Percentiles rank a stretch among this genome's conserved stretches.
These are phyloP conservation scores for Xerocomus potaroensis DNA, from an alignment of 768 basidiomycete species.

Conservation along the genomic window DNA sequence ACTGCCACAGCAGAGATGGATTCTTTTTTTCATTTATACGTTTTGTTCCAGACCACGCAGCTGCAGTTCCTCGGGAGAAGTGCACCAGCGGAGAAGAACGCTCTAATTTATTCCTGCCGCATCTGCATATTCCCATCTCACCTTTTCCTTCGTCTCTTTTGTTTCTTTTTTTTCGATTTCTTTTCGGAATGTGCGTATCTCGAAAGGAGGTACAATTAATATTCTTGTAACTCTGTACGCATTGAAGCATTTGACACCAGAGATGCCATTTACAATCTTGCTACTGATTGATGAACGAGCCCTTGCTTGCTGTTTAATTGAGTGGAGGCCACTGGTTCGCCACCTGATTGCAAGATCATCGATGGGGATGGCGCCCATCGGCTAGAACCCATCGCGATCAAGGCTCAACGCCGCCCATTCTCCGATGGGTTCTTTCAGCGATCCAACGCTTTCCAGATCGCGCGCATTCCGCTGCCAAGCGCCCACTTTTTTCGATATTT, in stretches of 20 bases:
- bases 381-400: too few relatives aligned
- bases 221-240: slow-evolving; percentile 20
- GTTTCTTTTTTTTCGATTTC: too few relatives aligned
- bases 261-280: slow-evolving; percentile 6
- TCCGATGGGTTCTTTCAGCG: too few relatives aligned
- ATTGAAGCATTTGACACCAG: slow-evolving; percentile 21
- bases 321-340: too few relatives aligned
- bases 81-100: slow-evolving; percentile 18
- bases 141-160: slow-evolving; percentile 1
- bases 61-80: slow-evolving; percentile 13
- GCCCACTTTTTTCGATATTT: too few relatives aligned
- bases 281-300: too few relatives aligned
- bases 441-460: too few relatives aligned
- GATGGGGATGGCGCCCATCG: too few relatives aligned
- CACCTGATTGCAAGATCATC: too few relatives aligned
- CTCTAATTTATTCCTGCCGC: slow-evolving; percentile 21
- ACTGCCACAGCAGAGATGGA: slow-evolving; percentile 16
- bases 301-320: too few relatives aligned
- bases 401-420: too few relatives aligned
- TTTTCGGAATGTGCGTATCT: neutral
- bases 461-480: too few relatives aligned
- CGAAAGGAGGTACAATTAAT: neutral
- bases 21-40: slow-evolving; percentile 16
- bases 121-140: slow-evolving; percentile 18
- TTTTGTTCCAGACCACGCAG: slow-evolving; percentile 21